Conservation (phyloP, 225 moss, liverwort and hornwort genomes). For the Bryum argenteum region DNA sequence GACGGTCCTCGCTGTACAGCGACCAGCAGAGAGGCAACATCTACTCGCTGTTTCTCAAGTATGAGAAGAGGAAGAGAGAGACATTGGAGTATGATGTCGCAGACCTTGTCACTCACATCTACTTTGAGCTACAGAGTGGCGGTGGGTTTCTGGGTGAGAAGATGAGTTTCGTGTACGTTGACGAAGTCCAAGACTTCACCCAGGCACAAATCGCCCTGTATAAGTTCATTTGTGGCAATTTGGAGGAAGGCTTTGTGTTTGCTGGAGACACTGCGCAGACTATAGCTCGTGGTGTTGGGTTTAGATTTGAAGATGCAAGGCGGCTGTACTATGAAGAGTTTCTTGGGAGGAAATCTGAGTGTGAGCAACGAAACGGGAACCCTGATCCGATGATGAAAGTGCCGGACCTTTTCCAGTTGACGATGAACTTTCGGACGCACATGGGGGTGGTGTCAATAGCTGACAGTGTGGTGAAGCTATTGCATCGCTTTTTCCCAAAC, state of each 20-base stretch:
- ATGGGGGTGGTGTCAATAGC: constrained; percentile 54
- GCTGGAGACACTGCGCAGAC: constrained; percentile 70
- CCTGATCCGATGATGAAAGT: constrained; percentile 21
- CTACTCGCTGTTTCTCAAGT: constrained; percentile 47
- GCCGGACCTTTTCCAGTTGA: constrained; percentile 57
- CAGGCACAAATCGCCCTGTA: constrained; percentile 59
- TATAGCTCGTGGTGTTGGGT: constrained; percentile 62
- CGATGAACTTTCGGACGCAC: constrained; percentile 59
- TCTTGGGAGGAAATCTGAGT: constrained; percentile 27
- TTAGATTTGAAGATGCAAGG: constrained; percentile 58
- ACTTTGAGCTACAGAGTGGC: constrained; percentile 31
- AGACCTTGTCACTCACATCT: constrained; percentile 54
- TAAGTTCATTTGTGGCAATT: constrained; percentile 48
- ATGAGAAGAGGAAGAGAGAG: constrained; percentile 46
- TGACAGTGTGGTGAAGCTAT: constrained; percentile 49
- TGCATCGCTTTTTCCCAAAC: constrained; percentile 53
- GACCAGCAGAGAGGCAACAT: constrained; percentile 48
- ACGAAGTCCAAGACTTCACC: constrained; percentile 69
- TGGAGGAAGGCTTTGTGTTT: constrained; percentile 55
- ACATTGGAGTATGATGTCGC: constrained; percentile 54
- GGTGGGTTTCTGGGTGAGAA: constrained; percentile 40
- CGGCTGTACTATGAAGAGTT: constrained; percentile 58
- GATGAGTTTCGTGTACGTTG: constrained; percentile 63
- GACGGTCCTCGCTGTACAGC: constrained; percentile 41
- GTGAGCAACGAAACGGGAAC: neutral